Evolutionary conservation across 2,329 filamentous ascomycete genomes (phyloP).

Genomic region (Xylariaceae sp.): DNA sequence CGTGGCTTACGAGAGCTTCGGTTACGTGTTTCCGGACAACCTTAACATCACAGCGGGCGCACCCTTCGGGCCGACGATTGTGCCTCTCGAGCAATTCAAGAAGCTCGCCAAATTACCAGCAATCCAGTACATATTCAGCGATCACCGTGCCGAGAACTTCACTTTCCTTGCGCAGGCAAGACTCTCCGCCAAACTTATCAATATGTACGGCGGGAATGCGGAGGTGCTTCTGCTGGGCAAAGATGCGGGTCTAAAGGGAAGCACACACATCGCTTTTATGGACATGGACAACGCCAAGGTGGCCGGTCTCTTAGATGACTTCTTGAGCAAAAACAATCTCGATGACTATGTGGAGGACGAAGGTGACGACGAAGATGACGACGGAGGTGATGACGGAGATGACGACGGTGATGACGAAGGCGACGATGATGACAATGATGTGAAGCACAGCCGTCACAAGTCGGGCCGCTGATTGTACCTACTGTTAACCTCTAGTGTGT

Average conservation of each 20-base stretch:
- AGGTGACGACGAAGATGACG: neutral
- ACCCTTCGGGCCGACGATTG: constrained; percentile 33
- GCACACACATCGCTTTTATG: constrained; percentile 38
- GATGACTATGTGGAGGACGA: constrained; percentile 26
- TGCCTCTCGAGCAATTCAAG: constrained; percentile 37
- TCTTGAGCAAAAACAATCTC: constrained; percentile 31
- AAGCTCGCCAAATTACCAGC: constrained; percentile 33
- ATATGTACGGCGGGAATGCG: constrained; percentile 39
- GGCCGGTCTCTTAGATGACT: constrained; percentile 35
- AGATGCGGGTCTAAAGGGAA: constrained; percentile 37
- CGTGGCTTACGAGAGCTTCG: constrained; percentile 39
- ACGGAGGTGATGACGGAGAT: constrained; percentile 11
- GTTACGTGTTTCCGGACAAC: constrained; percentile 36
- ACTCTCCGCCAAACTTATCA: constrained; percentile 35
- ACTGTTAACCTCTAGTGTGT: no score
- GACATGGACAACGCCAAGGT: constrained; percentile 41
- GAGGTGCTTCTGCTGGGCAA: constrained; percentile 33
- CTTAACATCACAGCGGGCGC: constrained; percentile 32
- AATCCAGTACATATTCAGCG: constrained; percentile 37
- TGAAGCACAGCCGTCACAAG: no score
- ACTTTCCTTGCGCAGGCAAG: constrained; percentile 30
- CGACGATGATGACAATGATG: no score
- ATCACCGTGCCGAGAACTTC: constrained; percentile 34
- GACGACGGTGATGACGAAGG: neutral
- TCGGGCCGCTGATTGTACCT: no score